phyloP scores from a whole-genome alignment of 2,329 filamentous ascomycete genomes.

The Lecanicillium sp. region DNA sequence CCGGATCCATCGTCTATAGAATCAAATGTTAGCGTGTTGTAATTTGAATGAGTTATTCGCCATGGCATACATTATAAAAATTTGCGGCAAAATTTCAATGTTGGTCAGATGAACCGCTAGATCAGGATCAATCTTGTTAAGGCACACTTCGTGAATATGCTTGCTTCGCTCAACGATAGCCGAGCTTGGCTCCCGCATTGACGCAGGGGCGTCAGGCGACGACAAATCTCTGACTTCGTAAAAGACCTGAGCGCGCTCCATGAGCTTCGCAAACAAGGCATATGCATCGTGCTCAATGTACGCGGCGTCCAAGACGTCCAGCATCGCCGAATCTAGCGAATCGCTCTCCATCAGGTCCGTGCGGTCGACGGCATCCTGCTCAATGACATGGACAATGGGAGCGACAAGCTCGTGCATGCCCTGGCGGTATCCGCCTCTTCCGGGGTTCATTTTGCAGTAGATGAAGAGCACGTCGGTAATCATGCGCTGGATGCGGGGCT shows the following conservation, averaged over 20 bases:
- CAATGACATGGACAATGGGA: slow-evolving; percentile 77
- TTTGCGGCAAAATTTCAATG: slow-evolving; percentile 89
- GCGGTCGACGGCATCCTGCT: slow-evolving; percentile 67
- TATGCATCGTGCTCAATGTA: slow-evolving; percentile 91
- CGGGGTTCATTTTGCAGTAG: slow-evolving; percentile 86
- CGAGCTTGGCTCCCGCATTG: slow-evolving; percentile 30
- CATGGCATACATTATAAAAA: slow-evolving; percentile 74
- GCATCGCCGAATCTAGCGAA: slow-evolving; percentile 44
- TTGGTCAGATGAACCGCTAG: slow-evolving; percentile 71
- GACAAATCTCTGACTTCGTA: slow-evolving; percentile 61
- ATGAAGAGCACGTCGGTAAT: slow-evolving; percentile 88
- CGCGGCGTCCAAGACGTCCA: slow-evolving; percentile 59
- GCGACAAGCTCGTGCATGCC: slow-evolving; percentile 97
- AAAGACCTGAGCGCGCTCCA: slow-evolving; percentile 80
- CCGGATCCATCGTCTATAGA: slow-evolving; percentile 75
- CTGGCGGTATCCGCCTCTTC: slow-evolving; percentile 84
- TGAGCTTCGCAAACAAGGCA: slow-evolving; percentile 74
- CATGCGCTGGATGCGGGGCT: slow-evolving; percentile 67
- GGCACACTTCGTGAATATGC: slow-evolving; percentile 75
- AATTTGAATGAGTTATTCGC: not conserved
- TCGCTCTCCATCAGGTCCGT: slow-evolving; percentile 22
- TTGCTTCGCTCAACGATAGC: slow-evolving; percentile 77
- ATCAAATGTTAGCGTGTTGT: not conserved
- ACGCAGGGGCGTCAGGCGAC: slow-evolving; percentile 14
- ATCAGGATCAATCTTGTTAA: slow-evolving; percentile 75